These are phyloP conservation scores for Cucurbitaria berberidis DNA, from an alignment of 2,329 filamentous ascomycete species.

Conservation along the genomic window DNA sequence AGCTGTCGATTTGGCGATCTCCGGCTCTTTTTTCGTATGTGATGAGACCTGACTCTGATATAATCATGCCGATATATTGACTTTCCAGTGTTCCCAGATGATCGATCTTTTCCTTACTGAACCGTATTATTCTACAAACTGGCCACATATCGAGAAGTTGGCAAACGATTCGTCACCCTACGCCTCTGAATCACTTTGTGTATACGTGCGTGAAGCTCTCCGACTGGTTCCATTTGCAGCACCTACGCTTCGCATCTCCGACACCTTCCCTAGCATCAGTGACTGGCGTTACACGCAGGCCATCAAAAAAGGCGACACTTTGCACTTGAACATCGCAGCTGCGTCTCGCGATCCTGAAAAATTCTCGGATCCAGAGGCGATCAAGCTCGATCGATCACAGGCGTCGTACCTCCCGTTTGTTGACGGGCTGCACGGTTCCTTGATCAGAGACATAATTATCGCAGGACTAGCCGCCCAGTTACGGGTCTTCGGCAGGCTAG, in stretches of 20 bases:
- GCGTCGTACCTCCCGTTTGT: constrained; percentile 13
- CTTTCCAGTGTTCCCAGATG: constrained; percentile 11
- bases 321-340: constrained; percentile 10
- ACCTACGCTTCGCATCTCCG: constrained; percentile 5
- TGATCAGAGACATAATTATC: constrained; percentile 8
- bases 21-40: constrained; percentile 11
- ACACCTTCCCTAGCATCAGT: not conserved
- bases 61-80: not conserved
- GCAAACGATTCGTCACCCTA: constrained; percentile 1
- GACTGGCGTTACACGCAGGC: constrained; percentile 4
- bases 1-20: constrained; percentile 3
- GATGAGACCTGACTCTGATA: not conserved
- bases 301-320: constrained; percentile 6
- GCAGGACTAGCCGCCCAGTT: constrained; percentile 14
- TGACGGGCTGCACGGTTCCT: constrained; percentile 7
- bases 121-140: constrained; percentile 10
- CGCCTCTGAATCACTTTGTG: constrained; percentile 6
- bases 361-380: constrained; percentile 13
- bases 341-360: constrained; percentile 10
- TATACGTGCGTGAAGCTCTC: constrained; percentile 15
- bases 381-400: constrained; percentile 14
- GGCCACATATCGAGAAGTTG: constrained; percentile 12
- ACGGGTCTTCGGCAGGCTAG: constrained; percentile 13
- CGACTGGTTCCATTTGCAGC: constrained; percentile 8
- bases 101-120: constrained; percentile 17